These are phyloP conservation scores for Yamadazyma trypodendri DNA, from an alignment of 1,139 yeast genomes.

Conservation along the genomic window DNA sequence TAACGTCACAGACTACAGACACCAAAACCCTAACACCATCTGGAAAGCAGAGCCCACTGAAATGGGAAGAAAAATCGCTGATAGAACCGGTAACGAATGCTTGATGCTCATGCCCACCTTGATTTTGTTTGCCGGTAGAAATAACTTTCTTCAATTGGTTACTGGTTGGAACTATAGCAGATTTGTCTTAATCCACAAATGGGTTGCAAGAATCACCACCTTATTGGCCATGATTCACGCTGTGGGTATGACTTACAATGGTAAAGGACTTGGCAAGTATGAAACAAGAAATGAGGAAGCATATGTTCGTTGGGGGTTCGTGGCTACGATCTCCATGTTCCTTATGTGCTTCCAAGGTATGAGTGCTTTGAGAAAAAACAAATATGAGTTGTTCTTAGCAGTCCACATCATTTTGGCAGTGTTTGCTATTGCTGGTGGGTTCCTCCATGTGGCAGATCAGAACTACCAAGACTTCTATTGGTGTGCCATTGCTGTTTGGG, in stretches of 20 bases:
- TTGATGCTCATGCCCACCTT: constrained; percentile 50
- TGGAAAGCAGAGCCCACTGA: constrained; percentile 35
- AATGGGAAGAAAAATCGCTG: constrained; percentile 56
- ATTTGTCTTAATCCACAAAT: constrained; percentile 63
- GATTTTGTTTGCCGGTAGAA: constrained; percentile 62
- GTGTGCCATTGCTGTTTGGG: constrained; percentile 65
- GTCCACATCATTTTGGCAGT: constrained; percentile 60
- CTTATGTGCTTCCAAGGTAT: constrained; percentile 48
- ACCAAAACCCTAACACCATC: constrained; percentile 33
- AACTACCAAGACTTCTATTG: constrained; percentile 47
- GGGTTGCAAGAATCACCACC: constrained; percentile 55
- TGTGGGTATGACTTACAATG: constrained; percentile 44
- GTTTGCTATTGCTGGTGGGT: constrained; percentile 55
- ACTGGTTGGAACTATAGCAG: constrained; percentile 68
- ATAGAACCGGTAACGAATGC: constrained; percentile 56
- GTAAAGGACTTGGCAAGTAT: constrained; percentile 33
- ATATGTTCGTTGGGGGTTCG: constrained; percentile 57
- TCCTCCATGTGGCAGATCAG: constrained; percentile 51
- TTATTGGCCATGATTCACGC: constrained; percentile 50
- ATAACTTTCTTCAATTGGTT: constrained; percentile 60
- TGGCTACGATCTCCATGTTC: constrained; percentile 39
- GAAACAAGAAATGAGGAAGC: constrained; percentile 32
- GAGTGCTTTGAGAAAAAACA: constrained; percentile 50
- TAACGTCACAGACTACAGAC: constrained; percentile 38
- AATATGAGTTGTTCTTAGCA: constrained; percentile 64